phyloP scores from a whole-genome alignment of 2,329 filamentous ascomycete species.

The Colletotrichum cereale region DNA sequence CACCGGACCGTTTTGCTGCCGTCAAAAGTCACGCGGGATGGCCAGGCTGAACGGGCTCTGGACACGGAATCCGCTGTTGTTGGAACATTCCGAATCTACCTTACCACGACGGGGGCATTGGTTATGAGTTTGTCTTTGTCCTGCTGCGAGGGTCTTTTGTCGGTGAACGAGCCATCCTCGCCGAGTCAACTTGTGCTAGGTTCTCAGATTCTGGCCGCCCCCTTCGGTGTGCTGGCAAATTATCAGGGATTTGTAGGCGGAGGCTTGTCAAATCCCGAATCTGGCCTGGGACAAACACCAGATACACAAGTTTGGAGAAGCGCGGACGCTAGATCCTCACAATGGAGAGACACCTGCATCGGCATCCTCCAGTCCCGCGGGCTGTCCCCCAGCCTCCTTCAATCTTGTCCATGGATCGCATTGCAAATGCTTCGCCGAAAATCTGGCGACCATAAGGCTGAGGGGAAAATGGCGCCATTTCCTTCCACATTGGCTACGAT shows the following conservation, averaged over 20 bases:
- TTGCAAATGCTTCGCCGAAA: conserved; percentile 62
- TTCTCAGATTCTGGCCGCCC: conserved; percentile 65
- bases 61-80: conserved; percentile 36
- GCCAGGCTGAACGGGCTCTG: conserved; percentile 16
- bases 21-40: conserved; percentile 35
- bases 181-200: conserved; percentile 56
- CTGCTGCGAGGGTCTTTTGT: conserved; percentile 60
- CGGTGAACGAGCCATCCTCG: conserved; percentile 58
- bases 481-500: conserved; percentile 54
- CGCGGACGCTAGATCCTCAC: conserved; percentile 54
- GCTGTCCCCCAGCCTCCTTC: conserved; percentile 58
- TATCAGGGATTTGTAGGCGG: conserved; percentile 53
- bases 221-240: conserved; percentile 63
- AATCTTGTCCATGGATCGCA: conserved; percentile 63
- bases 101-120: conserved; percentile 68
- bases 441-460: conserved; percentile 55
- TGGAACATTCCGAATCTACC: conserved; percentile 65
- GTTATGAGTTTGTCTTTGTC: conserved; percentile 63
- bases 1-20: conserved; percentile 63
- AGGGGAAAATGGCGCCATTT: conserved; percentile 56
- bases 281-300: conserved; percentile 62
- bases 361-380: conserved; percentile 65
- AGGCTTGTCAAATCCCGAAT: conserved; percentile 51
- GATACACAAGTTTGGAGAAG: conserved; percentile 63
- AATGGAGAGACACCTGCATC: conserved; percentile 65